These are phyloP conservation scores for Candida anglica DNA, from an alignment of 805 yeast species.

Conservation along the genomic window DNA sequence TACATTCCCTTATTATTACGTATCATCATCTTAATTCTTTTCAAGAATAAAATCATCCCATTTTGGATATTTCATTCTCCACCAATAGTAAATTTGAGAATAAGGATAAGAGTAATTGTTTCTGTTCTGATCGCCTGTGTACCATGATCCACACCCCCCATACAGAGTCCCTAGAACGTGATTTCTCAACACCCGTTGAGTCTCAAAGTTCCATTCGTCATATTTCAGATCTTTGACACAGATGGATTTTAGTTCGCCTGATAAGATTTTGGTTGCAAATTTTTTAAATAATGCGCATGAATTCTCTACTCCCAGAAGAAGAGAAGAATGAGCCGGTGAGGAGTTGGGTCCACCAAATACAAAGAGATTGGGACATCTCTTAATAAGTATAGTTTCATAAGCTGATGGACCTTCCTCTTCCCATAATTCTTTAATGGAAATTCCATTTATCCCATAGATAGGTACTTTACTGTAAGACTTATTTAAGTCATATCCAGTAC, in stretches of 20 bases:
- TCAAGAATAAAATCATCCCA: slow-evolving; percentile 19
- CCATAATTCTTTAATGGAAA: slow-evolving; percentile 22
- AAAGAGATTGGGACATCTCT: slow-evolving; percentile 35
- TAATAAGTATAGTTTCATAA: slow-evolving; percentile 29
- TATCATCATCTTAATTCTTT: neutral
- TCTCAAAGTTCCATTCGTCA: slow-evolving; percentile 27
- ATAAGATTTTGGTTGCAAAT: slow-evolving; percentile 21
- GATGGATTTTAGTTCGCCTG: slow-evolving; percentile 24
- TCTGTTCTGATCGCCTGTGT: slow-evolving; percentile 20
- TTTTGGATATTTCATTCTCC: slow-evolving; percentile 19
- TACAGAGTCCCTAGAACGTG: slow-evolving; percentile 33
- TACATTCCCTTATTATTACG: too few relatives aligned
- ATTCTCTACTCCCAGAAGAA: slow-evolving; percentile 35
- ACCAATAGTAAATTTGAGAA: slow-evolving; percentile 30
- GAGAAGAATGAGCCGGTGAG: slow-evolving; percentile 41
- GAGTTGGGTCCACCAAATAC: slow-evolving; percentile 38
- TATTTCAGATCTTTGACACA: slow-evolving; percentile 27
- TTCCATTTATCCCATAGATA: slow-evolving; percentile 23
- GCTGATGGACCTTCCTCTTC: slow-evolving; percentile 27
- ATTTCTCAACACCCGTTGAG: slow-evolving; percentile 20
- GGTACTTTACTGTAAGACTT: slow-evolving; percentile 13
- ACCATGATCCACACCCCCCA: slow-evolving; percentile 42
- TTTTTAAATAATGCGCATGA: slow-evolving; percentile 18
- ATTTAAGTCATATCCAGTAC: slow-evolving; percentile 35
- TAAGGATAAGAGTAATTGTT: slow-evolving; percentile 35